Base-by-base conservation (phyloP, 2,329 filamentous ascomycete species). In the Hypoxylon sp. region DNA sequence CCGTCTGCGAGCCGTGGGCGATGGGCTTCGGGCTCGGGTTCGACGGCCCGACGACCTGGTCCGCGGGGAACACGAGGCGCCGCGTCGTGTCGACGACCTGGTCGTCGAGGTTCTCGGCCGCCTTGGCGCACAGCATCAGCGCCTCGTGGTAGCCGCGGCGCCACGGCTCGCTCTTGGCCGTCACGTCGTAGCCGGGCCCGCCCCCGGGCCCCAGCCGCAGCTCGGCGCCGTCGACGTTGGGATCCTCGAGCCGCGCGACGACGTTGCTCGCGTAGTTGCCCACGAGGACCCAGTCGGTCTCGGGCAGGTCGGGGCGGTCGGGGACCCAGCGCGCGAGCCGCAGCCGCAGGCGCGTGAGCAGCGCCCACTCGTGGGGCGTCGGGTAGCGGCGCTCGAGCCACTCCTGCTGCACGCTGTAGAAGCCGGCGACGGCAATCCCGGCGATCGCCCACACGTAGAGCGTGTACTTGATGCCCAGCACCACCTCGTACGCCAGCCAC, bases 131-230 rank as follows among this genome's bases (percentile, higher is more conserved):
- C 9, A 88, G 82, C 85, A 97, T 91, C 42, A 97, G 77, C 2
- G 88, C 83, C 69, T 96, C 87, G 69, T 89, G 92, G 75, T 98
- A 98, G 1, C 92, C 92, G 52, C 91, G 82, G 67, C 89, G 81
- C 94, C 93, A 98, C 46, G 88, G 81, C 74, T 96, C 91, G 62
- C 87, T 88, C 78, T 92, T 96, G 5, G 76, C 81, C 1, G 84
- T 84, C 53, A 95, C 79, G 71, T 97, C 91, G 63, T 85, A 86
- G 0, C 86, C 72, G 0, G 69, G 78, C 53, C 75, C n/a, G n/a
- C n/a, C 75, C 0, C 79, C 83, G 2, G 81, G 83, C 31, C 81
- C 80, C 5, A 87, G 82, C 6, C 75, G 67, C 24, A 94, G 70
- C 0, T 83, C 89, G 23, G 83, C 79, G 0, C 92, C 92, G 63